Evolutionary conservation across 768 basidiomycete species (phyloP).

Genomic region (Boletus rex-veris): DNA sequence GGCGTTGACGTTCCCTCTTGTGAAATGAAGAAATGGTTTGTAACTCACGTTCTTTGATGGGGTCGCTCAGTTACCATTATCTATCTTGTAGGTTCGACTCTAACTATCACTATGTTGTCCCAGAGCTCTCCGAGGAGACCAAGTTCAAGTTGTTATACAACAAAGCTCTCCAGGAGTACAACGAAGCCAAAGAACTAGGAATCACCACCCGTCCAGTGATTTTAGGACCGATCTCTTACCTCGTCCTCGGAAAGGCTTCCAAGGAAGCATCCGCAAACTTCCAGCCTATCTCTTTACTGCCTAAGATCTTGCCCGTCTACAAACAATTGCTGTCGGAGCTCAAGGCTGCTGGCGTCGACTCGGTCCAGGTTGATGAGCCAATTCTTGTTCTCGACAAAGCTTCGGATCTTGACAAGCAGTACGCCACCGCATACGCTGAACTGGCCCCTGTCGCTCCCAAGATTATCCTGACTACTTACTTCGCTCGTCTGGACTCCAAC

Average conservation of each 20-base stretch:
- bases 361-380: constrained; percentile 97
- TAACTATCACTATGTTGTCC: constrained; percentile 99
- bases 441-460: constrained; percentile 82
- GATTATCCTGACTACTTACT: constrained; percentile 95
- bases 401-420: constrained; percentile 73
- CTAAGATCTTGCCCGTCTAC: constrained; percentile 89
- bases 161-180: constrained; percentile 92
- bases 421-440: constrained; percentile 72
- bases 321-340: constrained; percentile 84
- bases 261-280: constrained; percentile 82
- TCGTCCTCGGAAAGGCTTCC: constrained; percentile 85
- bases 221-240: constrained; percentile 93
- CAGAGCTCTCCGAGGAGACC: constrained; percentile 85
- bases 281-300: constrained; percentile 86
- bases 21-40: constrained; percentile 99
- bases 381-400: constrained; percentile 90
- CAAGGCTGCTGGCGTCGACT: constrained; percentile 89
- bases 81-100: constrained; percentile 78
- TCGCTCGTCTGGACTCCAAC: constrained; percentile 93
- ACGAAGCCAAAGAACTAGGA: constrained; percentile 90
- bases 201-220: constrained; percentile 91
- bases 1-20: constrained; percentile 95
- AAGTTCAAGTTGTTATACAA: constrained; percentile 95
- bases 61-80: not conserved
- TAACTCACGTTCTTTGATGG: constrained; percentile 9